Evolutionary conservation across 1,284 basidiomycete species (phyloP), one percentile per base, ranked within the genome.

Genomic region (Trichosporon sp.): DNA sequence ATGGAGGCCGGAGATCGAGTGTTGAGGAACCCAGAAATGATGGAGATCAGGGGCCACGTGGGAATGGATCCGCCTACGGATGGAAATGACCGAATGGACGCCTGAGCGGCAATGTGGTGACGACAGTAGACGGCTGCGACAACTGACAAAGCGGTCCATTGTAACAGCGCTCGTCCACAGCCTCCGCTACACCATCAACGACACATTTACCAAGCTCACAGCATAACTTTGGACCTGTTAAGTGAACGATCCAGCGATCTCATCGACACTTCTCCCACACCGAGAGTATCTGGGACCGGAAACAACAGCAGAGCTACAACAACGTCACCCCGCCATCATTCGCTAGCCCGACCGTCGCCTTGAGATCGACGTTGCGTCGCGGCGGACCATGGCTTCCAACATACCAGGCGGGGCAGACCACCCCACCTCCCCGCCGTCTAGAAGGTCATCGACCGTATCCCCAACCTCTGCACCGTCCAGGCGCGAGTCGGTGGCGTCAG

Each of bases 21-120:
- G 53, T 65, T 31, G 63, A 42, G 32, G 25, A 27, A 18, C 56
- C 2, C 21, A n/a, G 38, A 31, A 27, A 32, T 60, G 56, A 58
- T 51, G 47, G 56, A 53, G 25, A 64, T 31, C 42, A 25, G 8
- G n/a, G 4, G 25, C 62, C 62, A 64, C 62, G 62, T 64, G 62
- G 62, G 13, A 42, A 44, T 64, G 62, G n/a, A 27, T 27, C 62
- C 62, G 62, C 35, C 29, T 23, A 27, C 25, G 23, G 51, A 23
- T 53, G 56, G 47, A 60, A 60, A 67, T 67, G 65, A 67, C 65
- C 60, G 65, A 42, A 60, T 60, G 27, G 56, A 60, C 56, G 56
- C 21, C 56, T n/a, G 47, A 51, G 47, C 47, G 47, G 47, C 47
- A 51, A 51, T 51, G 27, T 31, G 29, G 56, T 60, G 56, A 60